These are phyloP conservation scores for Trichoderma citrinoviride DNA, from an alignment of 2,329 filamentous ascomycete species.

Conservation along the genomic window DNA sequence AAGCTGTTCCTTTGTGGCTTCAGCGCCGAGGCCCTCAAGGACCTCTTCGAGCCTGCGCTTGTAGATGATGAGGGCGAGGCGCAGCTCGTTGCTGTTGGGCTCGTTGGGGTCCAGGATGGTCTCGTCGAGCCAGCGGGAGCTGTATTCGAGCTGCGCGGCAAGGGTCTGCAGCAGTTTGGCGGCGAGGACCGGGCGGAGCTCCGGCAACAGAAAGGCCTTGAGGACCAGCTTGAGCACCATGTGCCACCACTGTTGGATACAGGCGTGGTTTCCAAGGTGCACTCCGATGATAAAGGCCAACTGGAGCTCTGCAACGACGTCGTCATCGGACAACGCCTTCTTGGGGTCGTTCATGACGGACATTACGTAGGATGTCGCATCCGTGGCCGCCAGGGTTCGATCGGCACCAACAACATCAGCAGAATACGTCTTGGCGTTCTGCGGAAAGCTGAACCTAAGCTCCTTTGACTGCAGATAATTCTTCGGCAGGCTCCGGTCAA, in stretches of 20 bases:
- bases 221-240: slow-evolving; percentile 52
- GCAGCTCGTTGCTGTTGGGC: slow-evolving; percentile 38
- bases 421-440: slow-evolving; percentile 43
- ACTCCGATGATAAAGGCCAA: slow-evolving; percentile 58
- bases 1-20: slow-evolving; percentile 41
- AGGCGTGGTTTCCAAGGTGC: slow-evolving; percentile 57
- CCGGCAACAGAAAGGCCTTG: slow-evolving; percentile 47
- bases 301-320: slow-evolving; percentile 59
- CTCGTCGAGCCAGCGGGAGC: slow-evolving; percentile 47
- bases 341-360: slow-evolving; percentile 37
- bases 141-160: slow-evolving; percentile 55
- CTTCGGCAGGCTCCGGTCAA: slow-evolving; percentile 40
- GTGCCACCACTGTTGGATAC: slow-evolving; percentile 62
- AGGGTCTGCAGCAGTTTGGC: slow-evolving; percentile 49
- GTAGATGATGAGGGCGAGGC: slow-evolving; percentile 52
- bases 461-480: slow-evolving; percentile 38
- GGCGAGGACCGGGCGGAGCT: slow-evolving; percentile 44
- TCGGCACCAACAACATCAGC: slow-evolving; percentile 37
- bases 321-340: slow-evolving; percentile 34
- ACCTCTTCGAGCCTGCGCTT: slow-evolving; percentile 52
- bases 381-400: slow-evolving; percentile 45
- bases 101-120: slow-evolving; percentile 42
- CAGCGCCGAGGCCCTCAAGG: slow-evolving; percentile 37
- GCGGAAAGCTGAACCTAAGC: slow-evolving; percentile 49
- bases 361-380: slow-evolving; percentile 49